Conservation (phyloP, 78 protist species). For the Fonticula alba region DNA sequence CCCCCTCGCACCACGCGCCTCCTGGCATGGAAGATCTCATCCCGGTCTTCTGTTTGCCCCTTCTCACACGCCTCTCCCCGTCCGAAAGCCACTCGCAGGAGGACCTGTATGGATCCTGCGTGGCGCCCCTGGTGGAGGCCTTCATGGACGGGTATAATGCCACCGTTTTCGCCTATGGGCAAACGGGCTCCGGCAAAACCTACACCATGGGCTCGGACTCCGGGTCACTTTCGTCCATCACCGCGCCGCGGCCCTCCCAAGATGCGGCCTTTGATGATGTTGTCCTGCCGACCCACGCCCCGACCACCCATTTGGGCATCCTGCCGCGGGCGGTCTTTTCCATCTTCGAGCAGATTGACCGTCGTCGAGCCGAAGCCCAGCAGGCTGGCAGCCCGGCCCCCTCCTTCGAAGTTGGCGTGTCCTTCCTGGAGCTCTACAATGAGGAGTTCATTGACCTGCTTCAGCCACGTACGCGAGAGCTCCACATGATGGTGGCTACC, state of each 20-base stretch:
- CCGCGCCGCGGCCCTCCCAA: background rate
- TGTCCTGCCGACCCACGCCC: no score
- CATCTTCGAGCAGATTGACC: background rate
- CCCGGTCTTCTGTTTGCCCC: no score
- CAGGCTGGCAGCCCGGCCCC: background rate
- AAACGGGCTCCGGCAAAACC: conserved; percentile 28
- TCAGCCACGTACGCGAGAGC: background rate
- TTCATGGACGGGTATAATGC: conserved; percentile 26
- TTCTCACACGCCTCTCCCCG: no score
- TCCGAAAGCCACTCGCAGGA: no score
- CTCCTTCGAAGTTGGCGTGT: background rate
- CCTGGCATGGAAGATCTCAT: no score
- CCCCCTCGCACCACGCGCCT: no score
- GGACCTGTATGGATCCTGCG: no score
- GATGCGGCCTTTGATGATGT: background rate
- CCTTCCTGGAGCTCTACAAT: conserved; percentile 37
- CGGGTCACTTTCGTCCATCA: background rate
- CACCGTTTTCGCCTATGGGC: conserved; percentile 33
- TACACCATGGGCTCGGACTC: conserved; percentile 26
- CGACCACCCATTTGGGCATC: conserved; percentile 9
- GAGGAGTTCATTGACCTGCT: conserved; percentile 15
- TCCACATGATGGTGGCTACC: no score
- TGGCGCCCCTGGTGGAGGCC: no score
- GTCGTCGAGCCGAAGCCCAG: background rate
- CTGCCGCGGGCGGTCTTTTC: conserved; percentile 18